Evolutionary conservation across 2,329 filamentous ascomycete genomes (phyloP), one percentile per base, ranked within the genome.

Genomic region (Phaeosphaeria sp.): DNA sequence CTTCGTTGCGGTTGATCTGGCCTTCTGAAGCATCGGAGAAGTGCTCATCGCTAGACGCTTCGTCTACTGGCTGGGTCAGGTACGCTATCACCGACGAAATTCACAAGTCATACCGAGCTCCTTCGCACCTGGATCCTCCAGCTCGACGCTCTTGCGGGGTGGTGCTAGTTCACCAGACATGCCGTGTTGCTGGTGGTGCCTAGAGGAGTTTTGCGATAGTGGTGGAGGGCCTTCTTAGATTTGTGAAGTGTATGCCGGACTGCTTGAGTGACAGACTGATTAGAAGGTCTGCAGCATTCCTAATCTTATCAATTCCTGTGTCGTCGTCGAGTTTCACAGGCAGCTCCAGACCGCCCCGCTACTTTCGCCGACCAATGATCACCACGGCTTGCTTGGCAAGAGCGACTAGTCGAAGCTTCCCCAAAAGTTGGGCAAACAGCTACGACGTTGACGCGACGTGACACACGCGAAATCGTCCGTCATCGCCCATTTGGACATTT

Each of bases 11-110:
- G 69, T 61, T 68, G 68, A 69, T 63, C 68, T 67, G 73, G 72
- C 85, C 87, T 79, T 89, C 87, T 44, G 82, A 85, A 55, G 87
- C 87, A 70, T 89, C 87, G 47, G 86, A 88, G 74, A 89, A 89
- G 75, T 89, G 85, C 60, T 89, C 87, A 49, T 86, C 83, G 58
- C 82, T 84, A 56, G 82, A 84, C 47, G 73, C 80, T 72, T 78
- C 75, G 71, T 27, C 58, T 65, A 21, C 21, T 22, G 23, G 1
- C 20, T 61, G 42, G 55, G 64, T 69, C 55, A 74, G 67, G 46
- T 18, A 21, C 15, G 15, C 27, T 17, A 21, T 39, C 18, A 20
- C 10, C 4, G 36, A 39, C 11, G 3, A n/a, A 17, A n/a, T 39
- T n/a, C 15, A 15, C 36, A 39, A n/a, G 7, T n/a, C 78, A 66